phyloP scores from a whole-genome alignment of 257 asterid genomes.

The Datura wrightii region DNA sequence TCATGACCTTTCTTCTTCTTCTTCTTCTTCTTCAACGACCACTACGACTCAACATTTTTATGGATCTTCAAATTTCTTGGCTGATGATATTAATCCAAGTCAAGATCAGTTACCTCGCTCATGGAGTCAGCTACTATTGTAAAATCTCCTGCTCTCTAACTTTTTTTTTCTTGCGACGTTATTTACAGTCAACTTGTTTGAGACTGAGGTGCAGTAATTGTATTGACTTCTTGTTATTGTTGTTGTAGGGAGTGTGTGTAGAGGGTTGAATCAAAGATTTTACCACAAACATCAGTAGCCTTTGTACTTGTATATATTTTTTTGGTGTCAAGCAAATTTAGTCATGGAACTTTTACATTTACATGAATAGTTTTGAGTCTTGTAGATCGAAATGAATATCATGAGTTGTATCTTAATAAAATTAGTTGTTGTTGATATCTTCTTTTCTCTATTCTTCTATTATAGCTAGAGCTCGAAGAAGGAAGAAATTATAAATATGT shows the following conservation, averaged over 20 bases:
- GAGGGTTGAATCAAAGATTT: background rate
- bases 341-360: background rate
- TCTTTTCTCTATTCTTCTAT: background rate
- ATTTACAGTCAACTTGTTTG: background rate
- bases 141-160: slow-evolving; percentile 27
- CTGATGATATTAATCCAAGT: slow-evolving; percentile 37
- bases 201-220: background rate
- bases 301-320: background rate
- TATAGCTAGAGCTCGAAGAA: background rate
- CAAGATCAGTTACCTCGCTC: slow-evolving; percentile 38
- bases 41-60: slow-evolving; percentile 36
- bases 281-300: background rate
- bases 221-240: background rate
- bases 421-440: background rate
- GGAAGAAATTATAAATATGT: background rate
- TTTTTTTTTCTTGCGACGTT: background rate
- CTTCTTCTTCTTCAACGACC: slow-evolving; percentile 22
- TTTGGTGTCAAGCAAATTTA: background rate
- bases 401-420: background rate
- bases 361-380: background rate
- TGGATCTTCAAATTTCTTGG: slow-evolving; percentile 40
- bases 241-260: background rate
- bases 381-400: slow-evolving; percentile 7
- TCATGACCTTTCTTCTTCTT: slow-evolving; percentile 32
- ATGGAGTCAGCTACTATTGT: slow-evolving; percentile 40